Percentiles rank a stretch among this genome's conserved stretches.
Evolutionary conservation across 2,329 filamentous ascomycete genomes (phyloP).

Genomic region (Acrocalymma vagum): DNA sequence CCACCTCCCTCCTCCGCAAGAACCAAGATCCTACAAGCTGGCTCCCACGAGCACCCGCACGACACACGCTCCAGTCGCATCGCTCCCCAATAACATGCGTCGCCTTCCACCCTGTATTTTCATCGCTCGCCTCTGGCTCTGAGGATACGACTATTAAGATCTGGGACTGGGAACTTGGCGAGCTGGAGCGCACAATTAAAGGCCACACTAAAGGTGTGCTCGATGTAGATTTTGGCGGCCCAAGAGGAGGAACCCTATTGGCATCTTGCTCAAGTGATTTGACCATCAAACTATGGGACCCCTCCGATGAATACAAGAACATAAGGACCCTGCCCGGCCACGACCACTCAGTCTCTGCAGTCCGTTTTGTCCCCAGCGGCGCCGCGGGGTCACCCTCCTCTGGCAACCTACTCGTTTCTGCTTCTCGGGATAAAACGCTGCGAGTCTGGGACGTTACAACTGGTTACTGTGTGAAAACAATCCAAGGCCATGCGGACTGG

Average conservation of each 20-base stretch:
- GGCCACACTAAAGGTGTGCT: slow-evolving; percentile 89
- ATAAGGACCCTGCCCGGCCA: slow-evolving; percentile 90
- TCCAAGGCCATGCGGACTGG: slow-evolving; percentile 87
- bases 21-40: slow-evolving; percentile 87
- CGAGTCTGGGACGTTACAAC: slow-evolving; percentile 94
- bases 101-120: slow-evolving; percentile 92
- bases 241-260: slow-evolving; percentile 78
- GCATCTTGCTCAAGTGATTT: slow-evolving; percentile 88
- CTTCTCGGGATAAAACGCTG: slow-evolving; percentile 84
- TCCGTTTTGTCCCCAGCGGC: slow-evolving; percentile 87
- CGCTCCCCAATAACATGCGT: slow-evolving; percentile 83
- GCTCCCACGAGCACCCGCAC: slow-evolving; percentile 83
- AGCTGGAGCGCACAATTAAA: slow-evolving; percentile 89
- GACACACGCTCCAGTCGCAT: slow-evolving; percentile 85
- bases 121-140: slow-evolving; percentile 86
- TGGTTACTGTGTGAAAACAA: slow-evolving; percentile 90
- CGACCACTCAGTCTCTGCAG: slow-evolving; percentile 88
- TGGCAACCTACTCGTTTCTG: slow-evolving; percentile 85
- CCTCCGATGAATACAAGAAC: slow-evolving; percentile 91
- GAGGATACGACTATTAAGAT: slow-evolving; percentile 96
- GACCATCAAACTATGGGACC: slow-evolving; percentile 96
- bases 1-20: slow-evolving; percentile 76
- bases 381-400: slow-evolving; percentile 80
- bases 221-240: slow-evolving; percentile 90
- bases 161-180: slow-evolving; percentile 95